phyloP scores from a whole-genome alignment of 2,329 filamentous ascomycete species.

The Trichoderma citrinoviride region DNA sequence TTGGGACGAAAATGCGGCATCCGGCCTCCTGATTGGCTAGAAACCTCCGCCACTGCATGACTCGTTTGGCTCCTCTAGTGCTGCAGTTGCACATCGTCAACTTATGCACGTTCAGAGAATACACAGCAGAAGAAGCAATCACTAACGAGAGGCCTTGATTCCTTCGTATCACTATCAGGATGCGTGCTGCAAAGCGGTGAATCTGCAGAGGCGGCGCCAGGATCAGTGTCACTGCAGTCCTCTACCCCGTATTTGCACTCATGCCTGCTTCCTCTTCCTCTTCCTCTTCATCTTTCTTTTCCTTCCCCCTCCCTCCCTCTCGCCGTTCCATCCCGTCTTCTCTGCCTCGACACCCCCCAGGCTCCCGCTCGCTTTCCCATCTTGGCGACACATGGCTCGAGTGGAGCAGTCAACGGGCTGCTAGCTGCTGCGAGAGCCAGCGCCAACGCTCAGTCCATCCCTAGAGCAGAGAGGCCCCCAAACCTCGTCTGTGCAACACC shows the following conservation, averaged over 20 bases:
- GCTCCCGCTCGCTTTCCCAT: conserved; percentile 7
- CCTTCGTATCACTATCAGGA: neutral
- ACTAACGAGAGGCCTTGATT: neutral
- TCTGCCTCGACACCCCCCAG: conserved; percentile 5
- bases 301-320: neutral
- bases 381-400: conserved; percentile 21
- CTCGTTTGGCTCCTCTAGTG: neutral
- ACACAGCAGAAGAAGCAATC: neutral
- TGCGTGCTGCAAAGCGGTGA: neutral
- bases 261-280: neutral
- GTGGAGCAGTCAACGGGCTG: conserved; percentile 11
- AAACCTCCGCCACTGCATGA: neutral
- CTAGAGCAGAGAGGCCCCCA: neutral
- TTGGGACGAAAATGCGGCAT: conserved; percentile 12
- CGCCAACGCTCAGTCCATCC: neutral
- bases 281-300: no score
- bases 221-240: neutral
- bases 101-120: conserved; percentile 2
- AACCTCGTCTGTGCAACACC: conserved; percentile 14
- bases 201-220: neutral
- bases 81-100: conserved; percentile 6
- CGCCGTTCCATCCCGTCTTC: neutral
- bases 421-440: conserved; percentile 3
- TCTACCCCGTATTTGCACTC: neutral
- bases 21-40: conserved; percentile 4